Evolutionary conservation across 1,284 basidiomycete genomes (phyloP), one percentile per base, ranked within the genome.

Genomic region (Trametes sp.): DNA sequence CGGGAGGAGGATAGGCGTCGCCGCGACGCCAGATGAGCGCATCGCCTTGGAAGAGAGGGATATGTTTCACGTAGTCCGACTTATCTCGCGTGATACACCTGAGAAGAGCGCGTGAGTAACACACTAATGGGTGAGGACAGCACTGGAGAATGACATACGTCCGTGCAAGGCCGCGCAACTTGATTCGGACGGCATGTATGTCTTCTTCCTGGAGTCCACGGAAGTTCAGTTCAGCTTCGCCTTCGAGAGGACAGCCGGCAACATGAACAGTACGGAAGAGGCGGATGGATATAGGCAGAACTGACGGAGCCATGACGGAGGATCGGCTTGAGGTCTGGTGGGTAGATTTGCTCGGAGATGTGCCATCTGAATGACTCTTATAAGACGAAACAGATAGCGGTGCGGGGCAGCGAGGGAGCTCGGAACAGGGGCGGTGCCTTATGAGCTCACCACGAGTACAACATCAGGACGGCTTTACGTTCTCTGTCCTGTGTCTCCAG

Each of bases 111-210:
- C 28, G 51, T 29, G 5, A 7, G 14, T 16, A 19, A n/a, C 8
- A n/a, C 11, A 23, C 14, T 35, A n/a, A n/a, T n/a, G n/a, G n/a
- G 11, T 46, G 26, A 9, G 1, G 42, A 46, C n/a, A 16, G n/a
- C n/a, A n/a, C n/a, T n/a, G n/a, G n/a, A 21, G 19, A 6, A 24
- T 11, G 38, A 9, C 67, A 36, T 54, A 73, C 71, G 70, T 70
- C 11, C 49, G 28, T 19, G 67, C 41, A 19, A 42, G 36, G n/a
- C 71, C 72, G 8, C 65, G 62, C 29, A 73, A 64, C 49, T 69
- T 70, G 19, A 72, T 53, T 14, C 66, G 62, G 0, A 73, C 62
- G 45, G 69, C 66, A n/a, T 70, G 65, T 28, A 70, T 63, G 14
- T 69, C 57, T 24, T 70, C 68, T n/a, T 67, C 58, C 10, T 62